phyloP scores from a whole-genome alignment of 1,139 yeast species.

The Hyphopichia khmerensis region DNA sequence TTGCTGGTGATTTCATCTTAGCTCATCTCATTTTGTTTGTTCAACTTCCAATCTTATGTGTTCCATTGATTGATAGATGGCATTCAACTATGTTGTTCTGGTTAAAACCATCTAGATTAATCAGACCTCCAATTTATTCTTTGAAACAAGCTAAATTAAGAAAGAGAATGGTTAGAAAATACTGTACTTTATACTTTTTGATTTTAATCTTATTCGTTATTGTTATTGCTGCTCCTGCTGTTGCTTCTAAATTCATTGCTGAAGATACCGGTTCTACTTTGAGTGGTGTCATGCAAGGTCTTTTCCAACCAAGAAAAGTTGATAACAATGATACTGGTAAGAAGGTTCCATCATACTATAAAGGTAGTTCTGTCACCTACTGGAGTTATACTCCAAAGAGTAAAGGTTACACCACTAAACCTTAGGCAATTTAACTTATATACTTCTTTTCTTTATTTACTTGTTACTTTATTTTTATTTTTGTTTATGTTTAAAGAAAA shows the following conservation, averaged over 20 bases:
- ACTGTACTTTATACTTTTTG: constrained; percentile 76
- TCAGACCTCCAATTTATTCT: constrained; percentile 98
- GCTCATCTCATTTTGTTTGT: constrained; percentile 87
- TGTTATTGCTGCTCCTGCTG: constrained; percentile 90
- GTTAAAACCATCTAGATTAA: constrained; percentile 97
- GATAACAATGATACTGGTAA: constrained; percentile 81
- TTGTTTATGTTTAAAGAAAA: neutral
- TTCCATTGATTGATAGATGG: constrained; percentile 95
- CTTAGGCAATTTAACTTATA: constrained; percentile 25
- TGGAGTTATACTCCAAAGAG: constrained; percentile 56
- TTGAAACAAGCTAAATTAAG: constrained; percentile 96
- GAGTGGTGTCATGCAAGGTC: constrained; percentile 59
- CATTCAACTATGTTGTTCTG: constrained; percentile 98
- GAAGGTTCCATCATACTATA: constrained; percentile 4
- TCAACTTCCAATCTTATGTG: constrained; percentile 81
- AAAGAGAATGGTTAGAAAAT: constrained; percentile 97
- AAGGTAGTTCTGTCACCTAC: constrained; percentile 18
- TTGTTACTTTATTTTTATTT: neutral
- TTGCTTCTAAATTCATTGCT: constrained; percentile 49
- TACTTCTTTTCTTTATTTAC: neutral
- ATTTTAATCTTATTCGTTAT: constrained; percentile 70
- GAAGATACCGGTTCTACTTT: constrained; percentile 29
- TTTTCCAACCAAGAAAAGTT: constrained; percentile 86
- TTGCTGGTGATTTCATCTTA: constrained; percentile 92
- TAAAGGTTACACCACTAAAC: constrained; percentile 62